phyloP scores from a whole-genome alignment of 805 yeast genomes.

The Nakazawaea anatomiae region DNA sequence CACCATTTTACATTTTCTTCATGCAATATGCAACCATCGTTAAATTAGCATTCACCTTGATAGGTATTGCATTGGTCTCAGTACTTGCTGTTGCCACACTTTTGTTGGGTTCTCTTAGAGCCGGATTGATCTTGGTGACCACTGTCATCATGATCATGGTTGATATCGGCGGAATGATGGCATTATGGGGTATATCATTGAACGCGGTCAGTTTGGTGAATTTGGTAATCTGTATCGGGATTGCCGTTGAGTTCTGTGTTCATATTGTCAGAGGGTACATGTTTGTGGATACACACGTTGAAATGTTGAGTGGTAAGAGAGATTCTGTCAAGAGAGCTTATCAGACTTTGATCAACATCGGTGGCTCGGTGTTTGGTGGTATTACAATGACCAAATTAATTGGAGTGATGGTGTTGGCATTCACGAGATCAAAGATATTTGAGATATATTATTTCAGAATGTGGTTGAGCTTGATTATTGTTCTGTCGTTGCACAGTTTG shows the following conservation, averaged over 20 bases:
- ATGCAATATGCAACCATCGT: constrained; percentile 77
- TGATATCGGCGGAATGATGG: constrained; percentile 78
- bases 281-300: constrained; percentile 9
- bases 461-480: constrained; percentile 79
- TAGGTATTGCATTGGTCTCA: constrained; percentile 42
- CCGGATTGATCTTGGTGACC: constrained; percentile 48
- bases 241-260: constrained; percentile 89
- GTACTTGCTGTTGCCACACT: constrained; percentile 49
- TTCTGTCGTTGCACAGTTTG: constrained; percentile 77
- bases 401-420: constrained; percentile 82
- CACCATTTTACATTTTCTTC: constrained; percentile 89
- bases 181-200: constrained; percentile 64
- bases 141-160: constrained; percentile 62
- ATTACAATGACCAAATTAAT: constrained; percentile 84
- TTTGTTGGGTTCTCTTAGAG: constrained; percentile 60
- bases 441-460: constrained; percentile 89
- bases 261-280: constrained; percentile 81
- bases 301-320: background rate
- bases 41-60: constrained; percentile 46
- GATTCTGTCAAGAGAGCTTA: constrained; percentile 29
- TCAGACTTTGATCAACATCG: constrained; percentile 70
- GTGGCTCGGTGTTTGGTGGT: constrained; percentile 87
- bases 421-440: constrained; percentile 82
- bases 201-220: constrained; percentile 91
- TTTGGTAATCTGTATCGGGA: constrained; percentile 84